Evolutionary conservation across 2,329 filamentous ascomycete genomes (phyloP).

Genomic region (Furcasterigmium furcatum): DNA sequence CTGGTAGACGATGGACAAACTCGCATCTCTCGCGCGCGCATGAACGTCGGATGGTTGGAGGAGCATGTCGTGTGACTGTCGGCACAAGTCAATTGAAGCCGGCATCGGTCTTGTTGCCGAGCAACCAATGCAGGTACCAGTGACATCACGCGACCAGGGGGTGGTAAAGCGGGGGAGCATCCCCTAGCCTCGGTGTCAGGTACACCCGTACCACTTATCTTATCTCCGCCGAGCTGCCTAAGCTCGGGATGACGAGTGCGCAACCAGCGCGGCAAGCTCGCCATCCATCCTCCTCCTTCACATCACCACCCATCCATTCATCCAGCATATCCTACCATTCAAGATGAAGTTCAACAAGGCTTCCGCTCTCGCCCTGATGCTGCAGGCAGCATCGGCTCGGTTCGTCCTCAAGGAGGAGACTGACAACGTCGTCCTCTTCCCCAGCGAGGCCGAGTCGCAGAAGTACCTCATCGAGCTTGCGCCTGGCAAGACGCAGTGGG

Average conservation of each 20-base stretch:
- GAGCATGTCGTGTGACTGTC: too few relatives aligned
- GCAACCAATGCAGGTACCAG: neutral
- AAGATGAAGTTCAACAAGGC: constrained; percentile 51
- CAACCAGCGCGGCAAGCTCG: neutral
- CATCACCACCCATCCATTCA: constrained; percentile 20
- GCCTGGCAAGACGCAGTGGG: constrained; percentile 80
- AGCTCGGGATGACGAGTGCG: neutral
- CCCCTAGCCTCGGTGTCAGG: neutral
- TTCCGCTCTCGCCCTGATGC: constrained; percentile 50
- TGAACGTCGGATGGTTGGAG: too few relatives aligned
- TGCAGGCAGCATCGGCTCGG: constrained; percentile 52
- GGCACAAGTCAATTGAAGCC: too few relatives aligned
- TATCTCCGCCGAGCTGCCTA: neutral
- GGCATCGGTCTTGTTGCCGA: too few relatives aligned
- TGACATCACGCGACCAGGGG: neutral
- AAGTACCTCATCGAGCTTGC: constrained; percentile 77
- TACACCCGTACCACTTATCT: too few relatives aligned
- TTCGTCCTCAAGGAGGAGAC: constrained; percentile 51
- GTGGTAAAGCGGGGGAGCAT: neutral
- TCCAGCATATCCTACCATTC: neutral
- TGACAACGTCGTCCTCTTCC: constrained; percentile 46
- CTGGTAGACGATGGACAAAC: too few relatives aligned
- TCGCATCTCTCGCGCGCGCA: too few relatives aligned
- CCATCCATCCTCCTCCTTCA: neutral
- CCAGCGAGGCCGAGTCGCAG: constrained; percentile 39